Evolutionary conservation across 139 green algal species (phyloP).

Genomic region (Chlamydomonas schloesseri): DNA sequence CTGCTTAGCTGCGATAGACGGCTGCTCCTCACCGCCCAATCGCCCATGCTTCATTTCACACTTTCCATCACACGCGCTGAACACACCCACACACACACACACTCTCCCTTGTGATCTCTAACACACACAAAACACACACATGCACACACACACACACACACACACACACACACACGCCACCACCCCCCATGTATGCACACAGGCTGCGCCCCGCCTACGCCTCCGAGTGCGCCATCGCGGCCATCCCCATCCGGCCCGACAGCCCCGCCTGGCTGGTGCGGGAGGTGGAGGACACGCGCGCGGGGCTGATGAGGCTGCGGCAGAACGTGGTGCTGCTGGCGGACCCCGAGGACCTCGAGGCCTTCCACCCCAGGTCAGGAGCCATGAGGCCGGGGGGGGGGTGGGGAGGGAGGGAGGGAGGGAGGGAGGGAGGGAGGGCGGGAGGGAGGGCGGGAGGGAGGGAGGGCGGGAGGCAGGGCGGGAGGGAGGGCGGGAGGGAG

Average conservation of each 20-base stretch:
- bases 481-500: background rate
- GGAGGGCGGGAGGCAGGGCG: too few relatives aligned
- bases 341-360: conserved; percentile 73
- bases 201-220: conserved; percentile 70
- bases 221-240: conserved; percentile 65
- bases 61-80: too few relatives aligned
- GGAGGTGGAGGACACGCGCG: conserved; percentile 61
- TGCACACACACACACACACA: too few relatives aligned
- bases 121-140: too few relatives aligned
- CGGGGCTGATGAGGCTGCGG: conserved; percentile 83
- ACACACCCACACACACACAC: too few relatives aligned
- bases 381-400: background rate
- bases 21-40: too few relatives aligned
- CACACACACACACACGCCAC: too few relatives aligned
- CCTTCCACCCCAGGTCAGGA: conserved; percentile 78
- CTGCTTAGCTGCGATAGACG: too few relatives aligned
- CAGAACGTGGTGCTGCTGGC: conserved; percentile 92
- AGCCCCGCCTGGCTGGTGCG: conserved; percentile 76
- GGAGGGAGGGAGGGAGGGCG: background rate
- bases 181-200: too few relatives aligned
- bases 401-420: background rate
- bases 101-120: too few relatives aligned
- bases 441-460: too few relatives aligned
- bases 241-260: conserved; percentile 58
- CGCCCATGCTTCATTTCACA: too few relatives aligned